These are phyloP conservation scores for Trichophyton rubrum DNA, from an alignment of 2,329 filamentous ascomycete species.

Conservation along the genomic window DNA sequence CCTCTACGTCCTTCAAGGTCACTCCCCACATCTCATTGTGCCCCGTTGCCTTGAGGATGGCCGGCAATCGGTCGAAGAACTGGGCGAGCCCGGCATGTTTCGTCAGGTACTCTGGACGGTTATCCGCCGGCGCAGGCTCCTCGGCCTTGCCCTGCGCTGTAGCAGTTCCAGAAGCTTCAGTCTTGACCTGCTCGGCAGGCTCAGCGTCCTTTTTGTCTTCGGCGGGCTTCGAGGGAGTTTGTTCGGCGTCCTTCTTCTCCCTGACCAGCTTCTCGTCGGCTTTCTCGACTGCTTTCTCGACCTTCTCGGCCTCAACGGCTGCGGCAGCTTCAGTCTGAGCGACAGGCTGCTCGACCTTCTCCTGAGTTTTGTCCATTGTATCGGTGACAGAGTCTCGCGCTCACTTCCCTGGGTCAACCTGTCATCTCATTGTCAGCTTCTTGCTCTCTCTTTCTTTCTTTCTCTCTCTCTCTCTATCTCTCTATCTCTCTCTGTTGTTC, in stretches of 20 bases:
- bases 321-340: constrained; percentile 12
- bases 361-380: constrained; percentile 1
- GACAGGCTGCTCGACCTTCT: constrained; percentile 4
- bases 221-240: constrained; percentile 10
- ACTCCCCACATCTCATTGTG: constrained; percentile 84
- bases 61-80: constrained; percentile 47
- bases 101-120: constrained; percentile 24
- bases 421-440: not conserved
- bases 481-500: not conserved
- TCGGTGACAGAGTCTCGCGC: not conserved
- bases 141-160: not conserved
- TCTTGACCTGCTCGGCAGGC: constrained; percentile 8
- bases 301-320: constrained; percentile 6
- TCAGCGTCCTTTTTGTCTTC: constrained; percentile 11
- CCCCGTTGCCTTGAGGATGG: constrained; percentile 44
- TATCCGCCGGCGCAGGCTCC: constrained; percentile 16
- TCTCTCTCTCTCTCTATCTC: not conserved
- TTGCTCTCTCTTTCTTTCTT: not conserved
- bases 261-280: constrained; percentile 8
- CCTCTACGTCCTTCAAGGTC: constrained; percentile 40
- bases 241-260: constrained; percentile 7
- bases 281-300: constrained; percentile 2
- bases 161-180: constrained; percentile 4
- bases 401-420: not conserved
- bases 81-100: constrained; percentile 38